Base-by-base conservation (phyloP, 1,139 yeast species). In the Yueomyces sp. region DNA sequence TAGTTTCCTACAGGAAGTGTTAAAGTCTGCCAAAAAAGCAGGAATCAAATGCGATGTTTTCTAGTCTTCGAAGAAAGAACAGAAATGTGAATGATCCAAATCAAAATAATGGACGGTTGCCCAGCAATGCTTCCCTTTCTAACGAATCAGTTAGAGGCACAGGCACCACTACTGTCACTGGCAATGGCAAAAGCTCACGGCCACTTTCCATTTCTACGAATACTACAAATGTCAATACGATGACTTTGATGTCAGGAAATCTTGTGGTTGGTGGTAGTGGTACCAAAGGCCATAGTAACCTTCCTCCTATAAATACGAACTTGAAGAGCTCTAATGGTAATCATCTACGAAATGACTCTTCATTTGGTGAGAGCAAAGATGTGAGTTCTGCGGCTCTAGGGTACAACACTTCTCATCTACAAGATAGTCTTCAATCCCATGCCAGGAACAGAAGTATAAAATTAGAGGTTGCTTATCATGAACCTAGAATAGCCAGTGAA, bases 381-480 rank as follows among this genome's bases (percentile, higher is more conserved):
- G 19, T 19, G 19, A 19, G 19, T 19, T 19, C 19, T 19, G 19
- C 19, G 19, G 19, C 19, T 19, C 19, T 19, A 19, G 19, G 19
- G 19, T 19, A 19, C 19, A 19, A 19, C 19, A 19, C 19, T 19
- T 19, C 19, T 19, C 19, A 19, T 19, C 19, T 19, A 19, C 19
- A 19, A 19, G 19, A 19, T 19, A 19, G 19, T 19, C 19, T 2
- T 19, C 19, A 19, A 19, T 19, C 19, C 19, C 19, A 19, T 19
- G 19, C 19, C 19, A 19, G 19, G 19, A 19, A 19, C 19, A 19
- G 19, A 19, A 19, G 19, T 0, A 46, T 51, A 7, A 47, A 46
- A 11, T 47, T 81, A 46, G 74, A 76, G 1, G 74, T 81, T 1
- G 77, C 86, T 73, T 79, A 83, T 47, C 95, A 86, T 54, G 94